phyloP scores from a whole-genome alignment of 352 stramenopile species.

The Globisporangium rhizosaccharum region DNA sequence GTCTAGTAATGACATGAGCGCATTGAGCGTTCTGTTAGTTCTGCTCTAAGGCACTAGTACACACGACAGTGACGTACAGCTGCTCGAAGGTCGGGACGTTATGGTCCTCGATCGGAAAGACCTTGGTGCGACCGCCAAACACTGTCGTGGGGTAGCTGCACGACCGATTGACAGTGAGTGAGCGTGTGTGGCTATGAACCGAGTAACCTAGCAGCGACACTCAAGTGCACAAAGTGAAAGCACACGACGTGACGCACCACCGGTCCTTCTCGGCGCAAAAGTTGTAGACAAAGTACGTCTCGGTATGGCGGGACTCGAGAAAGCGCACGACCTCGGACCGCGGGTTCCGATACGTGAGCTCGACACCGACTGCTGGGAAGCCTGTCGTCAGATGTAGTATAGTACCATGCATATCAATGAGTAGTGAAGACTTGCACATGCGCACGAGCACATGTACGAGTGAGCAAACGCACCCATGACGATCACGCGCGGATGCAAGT shows the following conservation, averaged over 20 bases:
- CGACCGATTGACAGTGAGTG: neutral
- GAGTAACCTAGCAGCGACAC: neutral
- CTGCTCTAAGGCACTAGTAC: neutral
- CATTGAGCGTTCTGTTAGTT: neutral
- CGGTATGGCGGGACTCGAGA: slow-evolving; percentile 37
- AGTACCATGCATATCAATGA: too few species aligned
- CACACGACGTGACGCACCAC: slow-evolving; percentile 17
- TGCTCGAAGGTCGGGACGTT: slow-evolving; percentile 65
- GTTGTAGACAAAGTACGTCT: slow-evolving; percentile 74
- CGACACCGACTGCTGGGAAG: slow-evolving; percentile 48
- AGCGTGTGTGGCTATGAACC: neutral
- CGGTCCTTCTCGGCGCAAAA: slow-evolving; percentile 59
- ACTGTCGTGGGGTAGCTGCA: slow-evolving; percentile 43
- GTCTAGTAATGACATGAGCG: slow-evolving; percentile 21
- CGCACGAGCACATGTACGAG: neutral
- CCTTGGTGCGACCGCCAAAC: slow-evolving; percentile 43
- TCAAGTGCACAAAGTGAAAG: neutral
- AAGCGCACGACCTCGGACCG: slow-evolving; percentile 50
- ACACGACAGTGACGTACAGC: slow-evolving; percentile 26
- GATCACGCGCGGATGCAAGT: slow-evolving; percentile 66
- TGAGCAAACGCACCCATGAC: slow-evolving; percentile 52
- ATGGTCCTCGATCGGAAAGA: slow-evolving; percentile 69
- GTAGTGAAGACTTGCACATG: neutral
- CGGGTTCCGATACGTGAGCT: slow-evolving; percentile 60
- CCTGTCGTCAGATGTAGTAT: slow-evolving; percentile 18